Evolutionary conservation across 768 basidiomycete genomes (phyloP).

Genomic region (Lactifluus piperatus): DNA sequence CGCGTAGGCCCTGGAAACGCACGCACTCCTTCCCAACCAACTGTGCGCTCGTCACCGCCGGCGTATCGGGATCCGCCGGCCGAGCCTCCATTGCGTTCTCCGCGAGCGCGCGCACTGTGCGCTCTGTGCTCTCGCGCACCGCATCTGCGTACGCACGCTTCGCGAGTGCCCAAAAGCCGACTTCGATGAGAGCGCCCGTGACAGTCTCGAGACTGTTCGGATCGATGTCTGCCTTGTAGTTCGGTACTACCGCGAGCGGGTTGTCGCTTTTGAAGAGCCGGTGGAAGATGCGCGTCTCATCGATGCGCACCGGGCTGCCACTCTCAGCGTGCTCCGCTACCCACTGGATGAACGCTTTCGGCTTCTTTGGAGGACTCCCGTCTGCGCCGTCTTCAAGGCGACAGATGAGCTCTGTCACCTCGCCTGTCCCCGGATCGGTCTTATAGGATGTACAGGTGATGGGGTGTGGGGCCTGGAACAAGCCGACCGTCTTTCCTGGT

Average conservation of each 20-base stretch:
- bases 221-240: conserved; percentile 79
- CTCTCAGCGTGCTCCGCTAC: conserved; percentile 76
- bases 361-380: conserved; percentile 53
- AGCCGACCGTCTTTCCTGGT: conserved; percentile 93
- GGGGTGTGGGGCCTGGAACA: conserved; percentile 88
- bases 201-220: conserved; percentile 73
- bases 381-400: conserved; percentile 56
- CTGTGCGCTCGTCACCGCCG: conserved; percentile 66
- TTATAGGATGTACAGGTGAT: conserved; percentile 91
- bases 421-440: conserved; percentile 60
- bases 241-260: conserved; percentile 55
- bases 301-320: conserved; percentile 73
- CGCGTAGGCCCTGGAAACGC: conserved; percentile 92
- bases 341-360: conserved; percentile 96
- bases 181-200: conserved; percentile 76
- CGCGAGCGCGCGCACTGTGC: conserved; percentile 52
- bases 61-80: conserved; percentile 44
- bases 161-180: conserved; percentile 82
- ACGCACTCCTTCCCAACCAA: conserved; percentile 87
- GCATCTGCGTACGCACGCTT: conserved; percentile 59
- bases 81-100: conserved; percentile 32
- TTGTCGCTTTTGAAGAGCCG: conserved; percentile 92
- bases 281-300: conserved; percentile 89
- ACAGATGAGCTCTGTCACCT: conserved; percentile 73
- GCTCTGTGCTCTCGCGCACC: conserved; percentile 49